Evolutionary conservation across 108 stramenopile species (phyloP), one percentile per base, ranked within the genome.

Genomic region (Schizochytrium sp.): DNA sequence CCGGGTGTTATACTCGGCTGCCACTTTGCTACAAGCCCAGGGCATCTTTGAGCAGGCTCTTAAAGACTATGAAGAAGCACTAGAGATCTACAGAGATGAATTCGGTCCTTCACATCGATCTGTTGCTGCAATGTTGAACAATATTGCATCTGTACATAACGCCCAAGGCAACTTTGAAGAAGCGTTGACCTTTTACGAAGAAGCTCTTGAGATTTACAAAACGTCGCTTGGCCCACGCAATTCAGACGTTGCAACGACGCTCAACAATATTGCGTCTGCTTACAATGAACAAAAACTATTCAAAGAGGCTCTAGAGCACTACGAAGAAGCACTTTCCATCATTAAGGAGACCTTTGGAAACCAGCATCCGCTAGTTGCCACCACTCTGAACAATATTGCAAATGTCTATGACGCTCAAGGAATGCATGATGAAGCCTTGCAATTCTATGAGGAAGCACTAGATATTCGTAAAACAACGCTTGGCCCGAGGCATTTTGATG

Each of bases 371-470:
- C 50, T 60, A 41, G n/a, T 87, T 41, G 87, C 87, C 57, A 87
- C 55, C 58, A 60, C n/a, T 40, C 87, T 87, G 57, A 17, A 61
- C 17, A 87, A 87, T 4, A 41, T 72, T 50, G 72, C 47, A 15
- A 45, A 45, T 42, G 13, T 42, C n/a, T 10, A 42, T 45, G 42
- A 3, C 19, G 53, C 42, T 42, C 47, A 41, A 59, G 87, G 87
- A 10, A 15, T 40, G 59, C 40, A 41, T 40, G 58, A 87, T 40
- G 87, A 57, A 17, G 87, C 87, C 58, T 40, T 56, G 17, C 15
- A 61, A 59, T n/a, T 60, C 58, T 87, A 87, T 60, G 50, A 55
- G n/a, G 13, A 55, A n/a, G 87, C 59, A 59, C 87, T 87, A 15
- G 17, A 40, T 15, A 87, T 87, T n/a, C 15, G 58, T 40, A 59